Evolutionary conservation across 768 basidiomycete species (phyloP).

Genomic region (Hypholoma sublateritium): DNA sequence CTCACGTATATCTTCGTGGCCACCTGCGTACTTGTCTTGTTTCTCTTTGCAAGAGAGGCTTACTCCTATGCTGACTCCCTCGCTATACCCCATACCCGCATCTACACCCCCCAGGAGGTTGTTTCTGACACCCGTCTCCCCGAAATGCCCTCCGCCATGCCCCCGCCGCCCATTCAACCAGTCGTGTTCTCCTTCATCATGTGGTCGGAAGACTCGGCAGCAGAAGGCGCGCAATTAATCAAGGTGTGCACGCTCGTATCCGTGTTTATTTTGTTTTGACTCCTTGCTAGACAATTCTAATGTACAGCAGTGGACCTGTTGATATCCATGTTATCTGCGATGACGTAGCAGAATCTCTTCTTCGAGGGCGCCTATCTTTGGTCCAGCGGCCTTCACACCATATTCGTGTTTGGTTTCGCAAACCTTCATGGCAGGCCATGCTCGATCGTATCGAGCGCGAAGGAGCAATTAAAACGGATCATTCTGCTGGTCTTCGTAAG

Average conservation of each 20-base stretch:
- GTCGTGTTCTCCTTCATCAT: constrained; percentile 42
- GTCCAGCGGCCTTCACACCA: constrained; percentile 36
- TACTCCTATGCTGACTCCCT: neutral
- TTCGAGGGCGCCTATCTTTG: constrained; percentile 38
- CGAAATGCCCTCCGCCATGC: too few species aligned
- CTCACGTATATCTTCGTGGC: constrained; percentile 12
- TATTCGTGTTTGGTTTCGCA: constrained; percentile 42
- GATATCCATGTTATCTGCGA: constrained; percentile 47
- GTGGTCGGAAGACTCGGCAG: constrained; percentile 41
- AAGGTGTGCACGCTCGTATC: constrained; percentile 30
- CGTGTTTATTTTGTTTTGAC: constrained; percentile 6
- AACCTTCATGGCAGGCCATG: constrained; percentile 40
- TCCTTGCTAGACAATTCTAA: constrained; percentile 31
- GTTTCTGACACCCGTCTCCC: too few species aligned
- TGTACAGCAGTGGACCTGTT: constrained; percentile 38
- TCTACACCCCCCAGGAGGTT: too few species aligned
- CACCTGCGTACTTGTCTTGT: constrained; percentile 14
- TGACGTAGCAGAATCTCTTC: constrained; percentile 35
- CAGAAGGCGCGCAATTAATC: constrained; percentile 41
- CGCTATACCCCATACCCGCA: neutral
- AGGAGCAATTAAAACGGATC: constrained; percentile 43
- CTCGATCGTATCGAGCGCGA: constrained; percentile 43
- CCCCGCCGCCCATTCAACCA: constrained; percentile 18
- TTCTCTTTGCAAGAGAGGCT: constrained; percentile 19
- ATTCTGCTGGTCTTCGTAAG: constrained; percentile 48